Evolutionary conservation across 306 rosid genomes (phyloP).

Genomic region (Vigna nakashimae): DNA sequence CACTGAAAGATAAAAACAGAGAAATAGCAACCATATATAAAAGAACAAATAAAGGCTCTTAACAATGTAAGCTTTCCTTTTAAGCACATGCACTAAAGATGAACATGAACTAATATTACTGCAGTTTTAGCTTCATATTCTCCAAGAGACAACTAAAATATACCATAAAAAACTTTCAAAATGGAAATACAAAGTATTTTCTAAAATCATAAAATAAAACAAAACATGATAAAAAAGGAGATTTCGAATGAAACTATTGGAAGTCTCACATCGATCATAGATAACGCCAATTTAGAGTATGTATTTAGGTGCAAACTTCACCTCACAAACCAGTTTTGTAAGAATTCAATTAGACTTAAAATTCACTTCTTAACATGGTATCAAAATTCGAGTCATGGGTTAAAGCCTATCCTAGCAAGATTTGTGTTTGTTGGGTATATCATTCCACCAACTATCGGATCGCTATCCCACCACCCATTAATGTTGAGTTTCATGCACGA

Average conservation of each 20-base stretch:
- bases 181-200: neutral
- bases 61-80: constrained; percentile 29
- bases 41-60: neutral
- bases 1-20: constrained; percentile 4
- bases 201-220: constrained; percentile 21
- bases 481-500: no score
- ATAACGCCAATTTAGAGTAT: no score
- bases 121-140: neutral
- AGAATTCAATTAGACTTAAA: no score
- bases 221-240: constrained; percentile 18
- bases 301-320: no score
- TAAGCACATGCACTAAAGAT: constrained; percentile 21
- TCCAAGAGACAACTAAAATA: neutral
- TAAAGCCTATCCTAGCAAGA: no score
- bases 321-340: no score
- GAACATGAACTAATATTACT: constrained; percentile 15
- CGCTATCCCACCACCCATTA: no score
- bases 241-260: neutral
- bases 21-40: neutral
- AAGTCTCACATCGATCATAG: no score
- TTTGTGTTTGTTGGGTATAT: no score
- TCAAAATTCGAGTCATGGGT: no score
- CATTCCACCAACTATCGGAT: no score
- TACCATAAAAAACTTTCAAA: neutral
- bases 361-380: no score